Conservation (phyloP, 2,329 filamentous ascomycete genomes). For the Sporothrix humicola region DNA sequence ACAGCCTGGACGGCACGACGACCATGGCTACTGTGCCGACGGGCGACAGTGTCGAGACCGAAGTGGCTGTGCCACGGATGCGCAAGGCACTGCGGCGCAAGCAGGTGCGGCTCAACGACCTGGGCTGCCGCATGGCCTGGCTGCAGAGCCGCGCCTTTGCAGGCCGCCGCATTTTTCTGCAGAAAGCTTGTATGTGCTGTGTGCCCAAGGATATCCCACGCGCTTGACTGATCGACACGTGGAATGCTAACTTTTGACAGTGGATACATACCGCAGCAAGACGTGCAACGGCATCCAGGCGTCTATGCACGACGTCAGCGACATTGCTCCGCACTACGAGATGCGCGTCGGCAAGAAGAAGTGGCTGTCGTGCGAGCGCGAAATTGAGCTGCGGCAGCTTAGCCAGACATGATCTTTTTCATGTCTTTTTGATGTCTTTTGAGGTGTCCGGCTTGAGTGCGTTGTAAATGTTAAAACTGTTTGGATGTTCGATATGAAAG, state of each 20-base stretch:
- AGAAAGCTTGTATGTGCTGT: slow-evolving; percentile 78
- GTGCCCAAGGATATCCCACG: not conserved
- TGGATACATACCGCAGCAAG: slow-evolving; percentile 94
- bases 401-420: slow-evolving; percentile 30
- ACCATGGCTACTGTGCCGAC: slow-evolving; percentile 67
- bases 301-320: slow-evolving; percentile 73
- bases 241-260: slow-evolving; percentile 51
- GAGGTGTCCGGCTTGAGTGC: not conserved
- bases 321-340: slow-evolving; percentile 85
- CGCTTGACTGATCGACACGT: not conserved
- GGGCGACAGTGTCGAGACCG: slow-evolving; percentile 65
- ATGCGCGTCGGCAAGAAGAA: slow-evolving; percentile 82
- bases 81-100: slow-evolving; percentile 72
- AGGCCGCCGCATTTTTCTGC: slow-evolving; percentile 82
- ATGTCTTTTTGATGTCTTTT: not conserved
- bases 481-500: not conserved
- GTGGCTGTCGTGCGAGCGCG: slow-evolving; percentile 52
- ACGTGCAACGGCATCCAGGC: slow-evolving; percentile 81
- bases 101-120: slow-evolving; percentile 89
- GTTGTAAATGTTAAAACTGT: not conserved
- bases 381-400: slow-evolving; percentile 37
- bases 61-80: slow-evolving; percentile 77
- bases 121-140: slow-evolving; percentile 96
- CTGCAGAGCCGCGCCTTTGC: slow-evolving; percentile 92
- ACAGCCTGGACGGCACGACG: slow-evolving; percentile 39